Evolutionary conservation across 495 filamentous ascomycete genomes (phyloP), one percentile per base, ranked within the genome.

Genomic region (Penicillium lividum): DNA sequence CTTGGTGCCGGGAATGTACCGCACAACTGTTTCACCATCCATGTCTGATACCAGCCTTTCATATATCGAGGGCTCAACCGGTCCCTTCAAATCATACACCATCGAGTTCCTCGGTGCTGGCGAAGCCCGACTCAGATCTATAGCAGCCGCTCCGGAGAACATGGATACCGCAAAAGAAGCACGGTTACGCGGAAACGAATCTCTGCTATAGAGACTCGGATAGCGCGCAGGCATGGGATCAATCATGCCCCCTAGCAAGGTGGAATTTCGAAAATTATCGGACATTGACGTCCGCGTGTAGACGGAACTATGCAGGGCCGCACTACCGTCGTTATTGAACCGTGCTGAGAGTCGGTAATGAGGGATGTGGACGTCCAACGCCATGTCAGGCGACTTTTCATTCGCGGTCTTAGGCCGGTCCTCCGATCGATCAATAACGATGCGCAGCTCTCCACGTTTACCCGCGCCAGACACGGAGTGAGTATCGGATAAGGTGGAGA

Each of bases 321-420:
- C 87, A 46, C 86, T 94, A 7, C 92, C 90, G 57, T 84, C 82
- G 18, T 83, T 73, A 60, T 87, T 93, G 70, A 96, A 97, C 46
- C 86, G 89, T 4, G 89, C 88, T 4, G 91, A 92, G 53, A 98
- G 78, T 53, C 87, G 86, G 77, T 95, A 95, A 59, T 90, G 87
- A 42, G 94, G 92, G 55, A 97, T 95, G 7, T 89, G 83, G 36
- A 93, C 82, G 60, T 96, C 85, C 48, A 97, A 70, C 40, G 86
- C 73, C 16, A 85, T 85, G 40, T 80, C 70, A 27, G 65, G 70
- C 58, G 73, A 65, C 59, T 62, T 64, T 50, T 85, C 82, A 61
- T 89, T 85, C n/a, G 84, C 77, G 15, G 89, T 88, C 65, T 84
- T 89, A 8, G 90, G 84, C 79, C 75, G 61, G 75, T 83, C 62